These are phyloP conservation scores for barley (Hordeum vulgare) DNA, from an alignment of 176 grass and related monocot genomes.

Conservation along the genomic window MorexV3_pseudomolecules_assembly NC_058522.1:541416125-541416624, in stretches of 20 bases:
- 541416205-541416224: not conserved
- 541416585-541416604: not conserved
- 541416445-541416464: conserved; percentile 56
- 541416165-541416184: not conserved
- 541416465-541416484: conserved; percentile 68
- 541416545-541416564: conserved; percentile 23
- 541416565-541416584: not conserved
- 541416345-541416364: conserved; percentile 91
- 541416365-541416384: conserved; percentile 73
- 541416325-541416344: conserved; percentile 73
- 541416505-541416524: conserved; percentile 75
- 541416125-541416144: not conserved
- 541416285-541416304: conserved; percentile 60
- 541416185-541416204: not conserved
- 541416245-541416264: not conserved
- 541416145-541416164: not conserved
- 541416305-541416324: conserved; percentile 82
- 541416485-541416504: conserved; percentile 79
- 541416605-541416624: not conserved
- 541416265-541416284: conserved; percentile 8
- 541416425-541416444: conserved; percentile 44
- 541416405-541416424: conserved; percentile 74
- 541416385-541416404: conserved; percentile 49
- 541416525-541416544: conserved; percentile 91
- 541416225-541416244: not conserved